These are phyloP conservation scores for Globisporangium polare DNA, from an alignment of 352 stramenopile species.

Conservation along the genomic window DNA sequence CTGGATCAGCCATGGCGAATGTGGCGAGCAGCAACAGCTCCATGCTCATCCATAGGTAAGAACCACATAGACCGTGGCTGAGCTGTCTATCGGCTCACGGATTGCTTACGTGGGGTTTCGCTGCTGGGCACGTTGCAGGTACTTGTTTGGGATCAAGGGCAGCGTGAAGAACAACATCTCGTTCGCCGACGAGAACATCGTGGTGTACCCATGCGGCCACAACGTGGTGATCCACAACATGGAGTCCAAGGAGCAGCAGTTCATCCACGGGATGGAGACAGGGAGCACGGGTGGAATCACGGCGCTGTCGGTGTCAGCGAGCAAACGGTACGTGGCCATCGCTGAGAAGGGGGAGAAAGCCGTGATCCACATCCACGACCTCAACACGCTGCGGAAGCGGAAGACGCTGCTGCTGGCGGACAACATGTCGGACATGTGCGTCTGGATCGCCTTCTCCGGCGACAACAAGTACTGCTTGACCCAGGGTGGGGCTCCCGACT, in stretches of 20 bases:
- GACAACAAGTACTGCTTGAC: conserved; percentile 91
- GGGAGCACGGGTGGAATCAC: conserved; percentile 76
- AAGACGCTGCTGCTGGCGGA: conserved; percentile 85
- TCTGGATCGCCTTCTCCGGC: conserved; percentile 84
- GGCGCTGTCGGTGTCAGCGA: conserved; percentile 74
- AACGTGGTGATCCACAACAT: conserved; percentile 88
- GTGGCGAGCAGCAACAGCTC: conserved; percentile 17
- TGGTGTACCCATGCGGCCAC: conserved; percentile 87
- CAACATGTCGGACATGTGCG: conserved; percentile 69
- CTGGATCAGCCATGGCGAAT: not conserved
- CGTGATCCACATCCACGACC: conserved; percentile 90
- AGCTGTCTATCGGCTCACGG: not conserved
- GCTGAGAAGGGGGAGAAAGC: conserved; percentile 81
- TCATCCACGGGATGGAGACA: conserved; percentile 84
- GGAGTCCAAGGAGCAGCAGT: conserved; percentile 89
- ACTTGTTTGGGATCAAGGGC: conserved; percentile 86
- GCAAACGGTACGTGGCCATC: conserved; percentile 82
- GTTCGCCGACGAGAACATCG: conserved; percentile 82
- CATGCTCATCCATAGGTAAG: conserved; percentile 42
- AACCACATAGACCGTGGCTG: not conserved
- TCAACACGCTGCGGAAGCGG: conserved; percentile 74
- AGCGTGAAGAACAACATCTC: conserved; percentile 77
- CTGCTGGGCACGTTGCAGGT: conserved; percentile 22
- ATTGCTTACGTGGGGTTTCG: not conserved
- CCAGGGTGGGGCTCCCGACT: conserved; percentile 88